Conservation (phyloP, 768 basidiomycete species). For the Panellus pusillus region DNA sequence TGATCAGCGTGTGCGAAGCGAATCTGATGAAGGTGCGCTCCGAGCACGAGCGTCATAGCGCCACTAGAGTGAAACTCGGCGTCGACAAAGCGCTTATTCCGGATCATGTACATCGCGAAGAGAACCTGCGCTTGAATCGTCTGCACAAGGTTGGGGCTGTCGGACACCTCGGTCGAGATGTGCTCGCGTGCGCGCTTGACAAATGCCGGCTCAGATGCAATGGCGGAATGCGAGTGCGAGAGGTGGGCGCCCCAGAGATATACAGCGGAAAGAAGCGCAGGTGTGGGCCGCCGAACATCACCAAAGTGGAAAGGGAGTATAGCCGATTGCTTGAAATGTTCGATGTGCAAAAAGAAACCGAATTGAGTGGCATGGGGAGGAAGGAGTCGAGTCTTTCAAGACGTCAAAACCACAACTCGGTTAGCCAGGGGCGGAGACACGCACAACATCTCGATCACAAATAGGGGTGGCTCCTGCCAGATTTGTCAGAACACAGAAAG, state of each 20-base stretch:
- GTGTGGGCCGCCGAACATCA: conserved; percentile 1
- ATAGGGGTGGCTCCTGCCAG: conserved; percentile 8
- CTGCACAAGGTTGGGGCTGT: background rate
- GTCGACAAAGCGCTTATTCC: conserved; percentile 11
- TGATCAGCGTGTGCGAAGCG: conserved; percentile 1
- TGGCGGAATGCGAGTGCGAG: background rate
- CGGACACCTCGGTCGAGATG: conserved; percentile 8
- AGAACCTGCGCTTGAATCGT: conserved; percentile 20
- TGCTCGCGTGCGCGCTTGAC: conserved; percentile 10
- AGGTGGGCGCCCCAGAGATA: conserved; percentile 19
- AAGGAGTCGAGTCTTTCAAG: conserved; percentile 11
- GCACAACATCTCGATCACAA: conserved; percentile 9
- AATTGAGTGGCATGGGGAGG: conserved; percentile 16
- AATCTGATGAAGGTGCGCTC: conserved; percentile 11
- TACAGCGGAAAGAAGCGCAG: conserved; percentile 9
- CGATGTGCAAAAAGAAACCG: conserved; percentile 16
- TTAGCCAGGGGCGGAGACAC: background rate
- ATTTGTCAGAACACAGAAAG: background rate
- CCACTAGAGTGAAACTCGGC: conserved; percentile 13
- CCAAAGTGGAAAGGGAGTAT: conserved; percentile 12
- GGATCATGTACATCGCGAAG: conserved; percentile 14
- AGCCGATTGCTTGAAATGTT: conserved; percentile 1
- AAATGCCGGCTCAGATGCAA: conserved; percentile 3
- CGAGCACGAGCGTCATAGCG: conserved; percentile 13
- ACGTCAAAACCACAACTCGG: no score